These are phyloP conservation scores for Gentiana dahurica DNA, from an alignment of 257 asterid species.

Conservation along the genomic window DNA sequence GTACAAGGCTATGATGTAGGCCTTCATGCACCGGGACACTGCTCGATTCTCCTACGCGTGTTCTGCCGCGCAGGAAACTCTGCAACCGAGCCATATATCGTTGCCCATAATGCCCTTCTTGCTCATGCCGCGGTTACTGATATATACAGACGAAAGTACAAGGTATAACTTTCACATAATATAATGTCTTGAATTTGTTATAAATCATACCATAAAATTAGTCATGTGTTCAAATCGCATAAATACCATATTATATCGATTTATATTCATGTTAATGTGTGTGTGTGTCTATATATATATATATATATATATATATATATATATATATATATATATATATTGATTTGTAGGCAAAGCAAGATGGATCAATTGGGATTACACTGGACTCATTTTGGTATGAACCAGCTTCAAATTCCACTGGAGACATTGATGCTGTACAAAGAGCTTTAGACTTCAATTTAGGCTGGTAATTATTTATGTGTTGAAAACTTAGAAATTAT, in stretches of 20 bases:
- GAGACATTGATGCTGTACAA: slow-evolving; percentile 45
- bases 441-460: slow-evolving; percentile 71
- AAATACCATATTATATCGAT: too few relatives aligned
- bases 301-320: neutral
- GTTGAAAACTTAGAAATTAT: too few relatives aligned
- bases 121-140: slow-evolving; percentile 49
- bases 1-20: slow-evolving; percentile 74
- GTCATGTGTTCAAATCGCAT: too few relatives aligned
- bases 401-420: slow-evolving; percentile 31
- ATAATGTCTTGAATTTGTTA: too few relatives aligned
- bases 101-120: slow-evolving; percentile 57
- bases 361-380: slow-evolving; percentile 58
- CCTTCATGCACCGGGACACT: slow-evolving; percentile 67
- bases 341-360: slow-evolving; percentile 32
- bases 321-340: neutral
- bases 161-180: slow-evolving; percentile 24
- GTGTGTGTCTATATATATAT: too few relatives aligned
- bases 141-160: slow-evolving; percentile 47
- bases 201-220: too few relatives aligned
- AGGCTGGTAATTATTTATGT: slow-evolving; percentile 48
- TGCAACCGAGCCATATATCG: slow-evolving; percentile 68
- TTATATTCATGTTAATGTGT: too few relatives aligned
- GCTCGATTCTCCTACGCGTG: slow-evolving; percentile 43
- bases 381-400: slow-evolving; percentile 68
- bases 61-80: slow-evolving; percentile 71